Conservation (phyloP, 1,139 yeast genomes). For the Suhomyces bolitotheri region DNA sequence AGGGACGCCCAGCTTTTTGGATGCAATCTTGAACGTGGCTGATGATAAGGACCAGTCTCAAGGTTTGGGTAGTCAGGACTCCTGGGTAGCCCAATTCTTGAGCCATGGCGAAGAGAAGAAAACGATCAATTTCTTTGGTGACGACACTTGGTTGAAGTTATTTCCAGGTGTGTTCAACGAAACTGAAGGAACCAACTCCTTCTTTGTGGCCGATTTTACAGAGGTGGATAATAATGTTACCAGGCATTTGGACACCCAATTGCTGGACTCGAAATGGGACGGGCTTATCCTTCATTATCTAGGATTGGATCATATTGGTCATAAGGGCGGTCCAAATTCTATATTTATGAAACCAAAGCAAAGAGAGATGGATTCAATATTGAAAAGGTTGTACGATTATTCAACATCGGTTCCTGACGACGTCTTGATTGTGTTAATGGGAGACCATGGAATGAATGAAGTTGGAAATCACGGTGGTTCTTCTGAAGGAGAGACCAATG, state of each 20-base stretch:
- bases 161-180: slow-evolving; percentile 61
- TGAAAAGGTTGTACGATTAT: slow-evolving; percentile 52
- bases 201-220: slow-evolving; percentile 90
- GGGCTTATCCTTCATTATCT: slow-evolving; percentile 83
- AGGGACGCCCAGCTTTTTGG: slow-evolving; percentile 75
- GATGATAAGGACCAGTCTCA: slow-evolving; percentile 82
- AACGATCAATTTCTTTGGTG: slow-evolving; percentile 81
- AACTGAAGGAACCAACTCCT: slow-evolving; percentile 87
- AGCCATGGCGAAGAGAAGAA: slow-evolving; percentile 32
- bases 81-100: slow-evolving; percentile 76
- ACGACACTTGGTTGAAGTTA: slow-evolving; percentile 94
- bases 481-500: slow-evolving; percentile 84
- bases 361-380: slow-evolving; percentile 75
- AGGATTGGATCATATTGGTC: slow-evolving; percentile 97
- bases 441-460: slow-evolving; percentile 96
- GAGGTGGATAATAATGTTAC: slow-evolving; percentile 95
- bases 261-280: slow-evolving; percentile 62
- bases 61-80: slow-evolving; percentile 73
- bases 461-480: slow-evolving; percentile 97
- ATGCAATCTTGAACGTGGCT: slow-evolving; percentile 89
- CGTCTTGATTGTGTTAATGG: slow-evolving; percentile 75
- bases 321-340: slow-evolving; percentile 89
- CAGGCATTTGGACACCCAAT: slow-evolving; percentile 67
- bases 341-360: slow-evolving; percentile 80
- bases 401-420: slow-evolving; percentile 30